Conservation (phyloP, 108 stramenopile genomes). For the Asterionellopsis glacialis region DNA sequence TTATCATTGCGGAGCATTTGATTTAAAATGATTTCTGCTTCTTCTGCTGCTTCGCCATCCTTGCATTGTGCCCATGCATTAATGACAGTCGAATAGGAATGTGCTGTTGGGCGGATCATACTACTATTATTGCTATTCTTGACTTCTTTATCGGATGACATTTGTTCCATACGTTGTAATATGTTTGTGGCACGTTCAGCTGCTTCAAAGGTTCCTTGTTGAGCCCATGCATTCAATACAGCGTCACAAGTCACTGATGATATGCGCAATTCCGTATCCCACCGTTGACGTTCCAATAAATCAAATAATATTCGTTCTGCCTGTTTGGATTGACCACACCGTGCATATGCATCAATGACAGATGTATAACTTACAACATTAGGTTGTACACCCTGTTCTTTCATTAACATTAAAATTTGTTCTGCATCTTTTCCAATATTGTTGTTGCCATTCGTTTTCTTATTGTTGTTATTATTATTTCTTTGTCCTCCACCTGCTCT, state of each 20-base stretch:
- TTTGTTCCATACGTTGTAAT: conserved; percentile 49
- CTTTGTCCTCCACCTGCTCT: conserved; percentile 1
- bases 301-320: conserved; percentile 37
- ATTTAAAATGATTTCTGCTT: conserved; percentile 43
- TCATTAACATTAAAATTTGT: conserved; percentile 21
- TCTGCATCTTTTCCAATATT: conserved; percentile 14
- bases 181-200: conserved; percentile 56
- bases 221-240: conserved; percentile 39
- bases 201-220: conserved; percentile 34
- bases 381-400: conserved; percentile 21
- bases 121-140: not conserved
- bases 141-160: conserved; percentile 11
- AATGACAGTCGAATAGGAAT: conserved; percentile 32
- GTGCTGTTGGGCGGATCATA: not conserved
- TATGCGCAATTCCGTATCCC: conserved; percentile 7
- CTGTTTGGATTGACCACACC: conserved; percentile 9
- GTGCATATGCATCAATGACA: conserved; percentile 47
- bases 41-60: conserved; percentile 16
- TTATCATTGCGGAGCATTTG: conserved; percentile 12
- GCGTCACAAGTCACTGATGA: conserved; percentile 33
- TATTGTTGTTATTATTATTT: no score
- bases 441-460: no score
- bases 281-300: conserved; percentile 16
- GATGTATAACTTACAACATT: conserved; percentile 42
- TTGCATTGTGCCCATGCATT: conserved; percentile 3